Percentiles rank a stretch among this genome's conserved stretches.
Evolutionary conservation across 2,329 filamentous ascomycete species (phyloP).

Genomic region (Fusarium sp.): DNA sequence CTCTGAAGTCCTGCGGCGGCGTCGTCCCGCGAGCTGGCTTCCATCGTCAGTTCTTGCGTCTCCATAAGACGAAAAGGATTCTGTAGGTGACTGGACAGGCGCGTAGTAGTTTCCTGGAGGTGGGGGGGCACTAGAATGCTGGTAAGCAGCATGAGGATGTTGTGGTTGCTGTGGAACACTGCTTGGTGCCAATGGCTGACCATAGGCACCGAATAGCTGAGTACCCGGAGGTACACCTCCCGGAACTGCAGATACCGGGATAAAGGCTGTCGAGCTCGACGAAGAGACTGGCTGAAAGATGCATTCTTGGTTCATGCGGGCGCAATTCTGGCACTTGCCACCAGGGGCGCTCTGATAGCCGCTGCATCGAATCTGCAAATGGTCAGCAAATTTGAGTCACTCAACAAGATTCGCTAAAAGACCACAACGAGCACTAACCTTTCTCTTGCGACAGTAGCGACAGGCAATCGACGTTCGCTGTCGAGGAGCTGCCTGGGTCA

Average conservation of each 20-base stretch:
- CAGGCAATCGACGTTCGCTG: constrained; percentile 69
- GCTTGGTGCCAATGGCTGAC: constrained; percentile 60
- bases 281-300: constrained; percentile 68
- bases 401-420: neutral
- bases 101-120: constrained; percentile 53
- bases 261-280: constrained; percentile 65
- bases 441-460: constrained; percentile 68
- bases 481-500: constrained; percentile 63
- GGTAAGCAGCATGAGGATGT: constrained; percentile 40
- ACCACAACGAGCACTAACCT: constrained; percentile 53
- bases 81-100: constrained; percentile 56
- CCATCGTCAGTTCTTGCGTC: constrained; percentile 49
- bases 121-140: constrained; percentile 45
- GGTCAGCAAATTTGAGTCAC: constrained; percentile 18
- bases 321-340: constrained; percentile 68
- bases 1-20: constrained; percentile 51
- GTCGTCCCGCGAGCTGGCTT: constrained; percentile 44
- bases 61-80: constrained; percentile 53
- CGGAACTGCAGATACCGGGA: constrained; percentile 66
- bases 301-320: constrained; percentile 69
- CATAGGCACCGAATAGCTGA: constrained; percentile 65
- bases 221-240: constrained; percentile 66
- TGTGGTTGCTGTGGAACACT: constrained; percentile 41
- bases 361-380: constrained; percentile 65
- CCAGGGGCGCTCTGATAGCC: constrained; percentile 67